These are phyloP conservation scores for Fusarium papillatum DNA, from an alignment of 2,329 filamentous ascomycete genomes.

Conservation along the genomic window DNA sequence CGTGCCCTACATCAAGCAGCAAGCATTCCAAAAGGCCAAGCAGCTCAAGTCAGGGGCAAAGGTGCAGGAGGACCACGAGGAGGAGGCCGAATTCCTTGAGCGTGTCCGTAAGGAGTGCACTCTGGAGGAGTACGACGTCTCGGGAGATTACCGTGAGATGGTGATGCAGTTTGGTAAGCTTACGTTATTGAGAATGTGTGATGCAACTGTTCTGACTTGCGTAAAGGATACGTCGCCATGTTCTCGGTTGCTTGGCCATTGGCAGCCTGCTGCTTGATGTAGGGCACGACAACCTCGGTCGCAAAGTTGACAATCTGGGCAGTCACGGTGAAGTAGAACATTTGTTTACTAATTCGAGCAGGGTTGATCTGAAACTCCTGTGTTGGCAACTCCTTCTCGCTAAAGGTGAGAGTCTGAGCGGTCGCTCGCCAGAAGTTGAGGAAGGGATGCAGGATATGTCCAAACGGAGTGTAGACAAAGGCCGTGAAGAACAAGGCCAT, in stretches of 20 bases:
- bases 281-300: conserved; percentile 88
- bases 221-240: conserved; percentile 83
- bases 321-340: conserved; percentile 96
- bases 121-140: conserved; percentile 89
- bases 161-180: conserved; percentile 79
- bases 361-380: conserved; percentile 86
- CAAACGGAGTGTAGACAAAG: conserved; percentile 96
- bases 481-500: conserved; percentile 92
- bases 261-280: conserved; percentile 89
- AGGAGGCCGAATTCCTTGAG: conserved; percentile 85
- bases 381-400: conserved; percentile 78
- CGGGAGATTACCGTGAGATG: conserved; percentile 94
- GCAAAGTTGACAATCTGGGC: conserved; percentile 91
- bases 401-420: conserved; percentile 81
- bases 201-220: conserved; percentile 10
- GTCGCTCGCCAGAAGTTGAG: conserved; percentile 85
- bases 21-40: conserved; percentile 83
- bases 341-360: conserved; percentile 85
- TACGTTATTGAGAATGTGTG: background rate
- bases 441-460: conserved; percentile 84
- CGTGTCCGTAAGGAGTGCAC: conserved; percentile 88
- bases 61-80: conserved; percentile 72
- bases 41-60: conserved; percentile 74
- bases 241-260: conserved; percentile 97
- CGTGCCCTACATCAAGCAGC: conserved; percentile 87